Percentiles rank a stretch among this genome's conserved stretches.
Conservation (phyloP, 441 rosid species). For the Theobroma grandiflorum region DNA sequence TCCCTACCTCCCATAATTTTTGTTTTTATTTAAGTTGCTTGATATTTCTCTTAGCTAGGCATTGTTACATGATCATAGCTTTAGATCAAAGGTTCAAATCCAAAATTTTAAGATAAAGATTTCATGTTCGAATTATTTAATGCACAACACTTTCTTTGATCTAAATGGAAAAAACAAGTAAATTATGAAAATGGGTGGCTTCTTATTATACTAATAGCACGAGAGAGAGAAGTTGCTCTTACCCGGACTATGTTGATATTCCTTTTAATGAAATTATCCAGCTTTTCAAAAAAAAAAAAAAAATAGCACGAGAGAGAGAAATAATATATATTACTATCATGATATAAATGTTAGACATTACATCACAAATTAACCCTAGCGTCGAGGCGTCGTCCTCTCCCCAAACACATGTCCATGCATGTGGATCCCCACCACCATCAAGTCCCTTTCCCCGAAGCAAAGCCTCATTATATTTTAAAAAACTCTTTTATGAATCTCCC, state of each 20-base stretch:
- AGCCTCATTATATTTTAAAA: background rate
- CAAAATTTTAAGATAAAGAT: background rate
- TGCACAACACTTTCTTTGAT: too few relatives aligned
- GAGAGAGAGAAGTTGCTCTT: background rate
- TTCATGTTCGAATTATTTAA: background rate
- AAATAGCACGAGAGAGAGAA: background rate
- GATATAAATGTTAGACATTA: background rate
- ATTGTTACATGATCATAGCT: too few relatives aligned
- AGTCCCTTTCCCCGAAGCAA: background rate
- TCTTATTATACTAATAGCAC: background rate
- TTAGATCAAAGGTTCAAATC: too few relatives aligned
- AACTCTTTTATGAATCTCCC: conserved; percentile 7
- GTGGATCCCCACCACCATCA: conserved; percentile 37
- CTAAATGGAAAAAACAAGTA: too few relatives aligned
- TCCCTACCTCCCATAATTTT: background rate
- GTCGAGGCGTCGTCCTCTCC: conserved; percentile 36
- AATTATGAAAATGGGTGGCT: background rate
- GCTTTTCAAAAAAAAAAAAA: too few relatives aligned
- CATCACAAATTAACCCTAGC: conserved; percentile 22
- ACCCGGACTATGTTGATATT: too few relatives aligned
- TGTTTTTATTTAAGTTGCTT: background rate
- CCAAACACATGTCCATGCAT: conserved; percentile 46
- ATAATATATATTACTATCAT: background rate
- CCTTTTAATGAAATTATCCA: too few relatives aligned
- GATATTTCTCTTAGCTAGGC: too few relatives aligned